A percentile compares a stretch with the other conserved stretches of the same genome.
Evolutionary conservation across 495 filamentous ascomycete genomes (phyloP).

Genomic region (Aspergillus haitiensis): DNA sequence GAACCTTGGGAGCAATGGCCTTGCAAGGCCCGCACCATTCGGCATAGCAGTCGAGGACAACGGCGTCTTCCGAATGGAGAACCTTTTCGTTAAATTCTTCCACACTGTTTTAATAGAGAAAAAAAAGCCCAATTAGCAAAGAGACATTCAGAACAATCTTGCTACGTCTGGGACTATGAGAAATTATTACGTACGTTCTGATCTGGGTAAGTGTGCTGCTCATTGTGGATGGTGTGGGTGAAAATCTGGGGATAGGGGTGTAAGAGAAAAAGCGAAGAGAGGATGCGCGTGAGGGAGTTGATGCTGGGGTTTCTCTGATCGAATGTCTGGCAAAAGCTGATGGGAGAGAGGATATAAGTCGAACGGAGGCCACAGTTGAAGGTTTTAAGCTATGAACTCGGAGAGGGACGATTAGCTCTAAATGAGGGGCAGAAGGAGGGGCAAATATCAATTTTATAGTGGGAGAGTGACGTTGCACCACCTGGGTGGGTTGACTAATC

Average conservation of each 20-base stretch:
- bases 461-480: conserved; percentile 26
- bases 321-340: conserved; percentile 11
- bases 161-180: neutral
- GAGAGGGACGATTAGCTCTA: conserved; percentile 25
- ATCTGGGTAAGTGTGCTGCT: conserved; percentile 36
- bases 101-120: conserved; percentile 49
- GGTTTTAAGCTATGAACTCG: conserved; percentile 24
- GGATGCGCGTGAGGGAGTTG: conserved; percentile 21
- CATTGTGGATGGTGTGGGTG: conserved; percentile 53
- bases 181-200: conserved; percentile 30
- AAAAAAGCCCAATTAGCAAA: neutral
- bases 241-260: conserved; percentile 42
- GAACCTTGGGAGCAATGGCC: conserved; percentile 73
- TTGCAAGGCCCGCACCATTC: conserved; percentile 95
- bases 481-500: conserved; percentile 18
- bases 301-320: conserved; percentile 12
- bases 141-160: neutral
- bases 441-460: conserved; percentile 25
- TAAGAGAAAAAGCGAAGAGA: conserved; percentile 33
- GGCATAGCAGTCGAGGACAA: conserved; percentile 56
- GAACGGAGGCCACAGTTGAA: conserved; percentile 14
- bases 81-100: conserved; percentile 53
- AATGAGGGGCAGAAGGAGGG: conserved; percentile 28
- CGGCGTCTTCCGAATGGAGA: conserved; percentile 46
- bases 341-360: conserved; percentile 22